phyloP scores from a whole-genome alignment of 192 early-diverging fungal species.

The Backusella luteola region DNA sequence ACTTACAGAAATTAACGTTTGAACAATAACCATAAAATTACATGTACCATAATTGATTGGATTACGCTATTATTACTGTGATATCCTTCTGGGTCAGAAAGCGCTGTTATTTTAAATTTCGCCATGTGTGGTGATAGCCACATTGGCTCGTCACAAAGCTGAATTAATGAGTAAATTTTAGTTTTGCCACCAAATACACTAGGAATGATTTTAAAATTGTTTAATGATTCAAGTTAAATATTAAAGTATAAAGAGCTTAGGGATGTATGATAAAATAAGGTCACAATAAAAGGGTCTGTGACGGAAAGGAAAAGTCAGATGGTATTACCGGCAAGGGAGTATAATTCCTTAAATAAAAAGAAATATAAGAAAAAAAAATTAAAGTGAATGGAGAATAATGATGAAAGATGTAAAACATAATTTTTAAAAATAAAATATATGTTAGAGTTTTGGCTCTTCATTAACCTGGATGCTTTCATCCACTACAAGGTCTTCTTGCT shows the following conservation, averaged over 20 bases:
- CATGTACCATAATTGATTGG: neutral
- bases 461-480: neutral
- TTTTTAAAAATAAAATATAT: neutral
- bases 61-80: neutral
- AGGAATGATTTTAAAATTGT: neutral
- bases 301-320: neutral
- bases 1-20: neutral
- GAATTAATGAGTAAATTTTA: neutral
- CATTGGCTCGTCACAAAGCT: neutral
- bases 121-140: neutral
- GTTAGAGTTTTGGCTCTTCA: neutral
- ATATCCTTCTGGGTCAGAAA: neutral
- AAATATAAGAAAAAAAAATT: neutral
- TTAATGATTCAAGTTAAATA: neutral
- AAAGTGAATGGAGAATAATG: constrained; percentile 2
- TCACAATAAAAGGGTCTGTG: neutral
- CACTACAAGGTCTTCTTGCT: neutral
- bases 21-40: neutral
- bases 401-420: neutral
- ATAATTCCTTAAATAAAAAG: neutral
- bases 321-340: neutral
- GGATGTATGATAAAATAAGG: neutral
- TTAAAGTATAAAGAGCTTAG: neutral
- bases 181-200: neutral
- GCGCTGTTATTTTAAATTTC: neutral